Evolutionary conservation across 768 basidiomycete genomes (phyloP).

Genomic region (Mycena capillaripes): DNA sequence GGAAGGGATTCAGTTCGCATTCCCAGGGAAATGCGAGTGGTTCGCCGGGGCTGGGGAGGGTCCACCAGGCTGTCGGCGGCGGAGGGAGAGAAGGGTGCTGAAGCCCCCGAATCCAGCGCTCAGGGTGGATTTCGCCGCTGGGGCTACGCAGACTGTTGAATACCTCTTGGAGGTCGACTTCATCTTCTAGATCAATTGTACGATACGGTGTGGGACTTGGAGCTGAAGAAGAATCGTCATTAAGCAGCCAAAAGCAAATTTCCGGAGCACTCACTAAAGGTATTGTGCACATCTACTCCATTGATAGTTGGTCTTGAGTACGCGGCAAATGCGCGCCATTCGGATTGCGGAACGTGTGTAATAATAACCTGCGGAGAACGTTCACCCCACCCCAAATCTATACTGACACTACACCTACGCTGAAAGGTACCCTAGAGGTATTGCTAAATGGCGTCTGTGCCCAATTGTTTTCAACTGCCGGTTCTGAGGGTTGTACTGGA

Average conservation of each 20-base stretch:
- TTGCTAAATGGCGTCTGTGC: no score
- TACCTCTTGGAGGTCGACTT: conserved; percentile 45
- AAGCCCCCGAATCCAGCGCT: conserved; percentile 64
- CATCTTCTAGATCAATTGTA: conserved; percentile 1
- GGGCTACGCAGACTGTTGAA: conserved; percentile 50
- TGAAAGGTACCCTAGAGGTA: no score
- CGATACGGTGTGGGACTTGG: conserved; percentile 29
- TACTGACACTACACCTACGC: no score
- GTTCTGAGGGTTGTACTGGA: neutral
- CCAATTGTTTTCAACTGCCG: neutral
- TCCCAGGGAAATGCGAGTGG: conserved; percentile 63
- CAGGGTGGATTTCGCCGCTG: conserved; percentile 51
- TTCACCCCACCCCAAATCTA: no score
- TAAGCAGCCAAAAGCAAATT: no score
- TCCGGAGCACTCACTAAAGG: conserved; percentile 25
- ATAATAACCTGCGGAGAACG: no score
- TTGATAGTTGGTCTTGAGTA: conserved; percentile 31
- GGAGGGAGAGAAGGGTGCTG: conserved; percentile 66
- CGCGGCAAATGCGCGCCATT: conserved; percentile 29
- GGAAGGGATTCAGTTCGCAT: conserved; percentile 70
- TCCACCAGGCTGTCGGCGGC: conserved; percentile 64
- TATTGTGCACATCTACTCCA: conserved; percentile 30
- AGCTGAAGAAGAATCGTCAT: neutral
- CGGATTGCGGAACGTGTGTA: neutral
- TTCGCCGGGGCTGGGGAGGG: conserved; percentile 52